A percentile compares a stretch with the other conserved stretches of the same genome.
phyloP scores from a whole-genome alignment of 371 early-diverging fungal genomes.

The Rhizopus arrhizus region DNA sequence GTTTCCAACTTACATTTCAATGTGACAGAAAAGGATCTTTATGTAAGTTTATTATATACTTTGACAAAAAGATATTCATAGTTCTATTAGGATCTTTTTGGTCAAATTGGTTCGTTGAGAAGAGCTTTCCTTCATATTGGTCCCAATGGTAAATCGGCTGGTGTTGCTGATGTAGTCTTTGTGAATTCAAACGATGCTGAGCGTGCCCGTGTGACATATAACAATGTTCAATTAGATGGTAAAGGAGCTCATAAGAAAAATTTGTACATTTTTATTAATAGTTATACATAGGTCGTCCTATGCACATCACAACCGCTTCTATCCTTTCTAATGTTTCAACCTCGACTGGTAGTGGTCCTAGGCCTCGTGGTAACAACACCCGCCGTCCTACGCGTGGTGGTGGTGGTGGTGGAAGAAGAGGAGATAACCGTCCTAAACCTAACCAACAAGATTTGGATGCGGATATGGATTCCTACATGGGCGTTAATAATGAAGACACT shows the following conservation, averaged over 20 bases:
- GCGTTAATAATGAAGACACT: constrained; percentile 16
- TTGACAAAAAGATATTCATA: not conserved
- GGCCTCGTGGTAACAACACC: constrained; percentile 16
- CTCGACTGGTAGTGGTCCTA: not conserved
- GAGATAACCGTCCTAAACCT: constrained; percentile 38
- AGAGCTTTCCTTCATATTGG: constrained; percentile 59
- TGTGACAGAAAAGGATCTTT: constrained; percentile 69
- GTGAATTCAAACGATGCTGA: constrained; percentile 53
- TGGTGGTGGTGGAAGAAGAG: constrained; percentile 22
- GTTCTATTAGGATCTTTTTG: constrained; percentile 52
- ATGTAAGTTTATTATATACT: constrained; percentile 46
- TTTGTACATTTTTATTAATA: constrained; percentile 1
- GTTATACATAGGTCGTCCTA: constrained; percentile 45
- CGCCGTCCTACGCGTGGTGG: constrained; percentile 15
- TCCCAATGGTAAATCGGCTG: constrained; percentile 64
- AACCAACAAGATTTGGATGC: constrained; percentile 52
- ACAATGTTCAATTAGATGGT: constrained; percentile 68
- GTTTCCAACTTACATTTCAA: constrained; percentile 68
- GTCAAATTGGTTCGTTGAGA: constrained; percentile 54
- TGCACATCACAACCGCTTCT: constrained; percentile 45
- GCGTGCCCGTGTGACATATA: constrained; percentile 55
- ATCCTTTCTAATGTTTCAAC: constrained; percentile 21
- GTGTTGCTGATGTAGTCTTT: constrained; percentile 65
- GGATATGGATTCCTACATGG: constrained; percentile 58
- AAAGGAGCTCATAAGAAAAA: constrained; percentile 10